A percentile compares a stretch with the other conserved stretches of the same genome.
phyloP scores from a whole-genome alignment of 371 early-diverging fungal genomes.

The Rhizopus arrhizus region DNA sequence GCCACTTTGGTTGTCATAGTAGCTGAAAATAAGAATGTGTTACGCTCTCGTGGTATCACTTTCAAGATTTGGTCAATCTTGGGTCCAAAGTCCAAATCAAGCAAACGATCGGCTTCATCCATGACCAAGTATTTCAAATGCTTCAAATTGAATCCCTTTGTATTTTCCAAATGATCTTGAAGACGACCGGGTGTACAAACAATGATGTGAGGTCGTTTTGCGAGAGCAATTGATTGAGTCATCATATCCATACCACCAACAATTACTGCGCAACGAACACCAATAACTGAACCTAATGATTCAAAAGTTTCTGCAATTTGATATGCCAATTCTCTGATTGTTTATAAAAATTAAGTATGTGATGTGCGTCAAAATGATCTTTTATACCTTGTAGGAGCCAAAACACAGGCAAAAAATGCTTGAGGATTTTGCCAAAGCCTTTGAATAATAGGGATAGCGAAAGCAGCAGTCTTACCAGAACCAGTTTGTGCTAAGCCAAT shows the following conservation, averaged over 20 bases:
- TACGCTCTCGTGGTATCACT: constrained; percentile 90
- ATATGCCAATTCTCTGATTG: constrained; percentile 86
- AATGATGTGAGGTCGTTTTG: constrained; percentile 95
- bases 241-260: constrained; percentile 99
- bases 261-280: constrained; percentile 91
- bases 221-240: constrained; percentile 88
- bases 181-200: constrained; percentile 98
- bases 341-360: neutral
- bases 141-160: constrained; percentile 91
- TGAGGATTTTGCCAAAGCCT: constrained; percentile 88
- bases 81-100: constrained; percentile 97
- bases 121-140: constrained; percentile 90
- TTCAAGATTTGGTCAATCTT: constrained; percentile 94
- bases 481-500: constrained; percentile 98
- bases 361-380: neutral
- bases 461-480: constrained; percentile 93
- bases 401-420: constrained; percentile 90
- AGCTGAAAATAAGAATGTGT: constrained; percentile 95
- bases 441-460: constrained; percentile 95
- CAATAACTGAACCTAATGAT: constrained; percentile 89
- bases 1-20: constrained; percentile 97
- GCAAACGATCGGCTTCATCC: constrained; percentile 98
- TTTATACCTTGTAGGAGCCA: constrained; percentile 94
- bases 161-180: constrained; percentile 96
- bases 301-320: constrained; percentile 95